Evolutionary conservation across 2,329 filamentous ascomycete genomes (phyloP), one percentile per base, ranked within the genome.

Genomic region (Calonectria leucothoes): DNA sequence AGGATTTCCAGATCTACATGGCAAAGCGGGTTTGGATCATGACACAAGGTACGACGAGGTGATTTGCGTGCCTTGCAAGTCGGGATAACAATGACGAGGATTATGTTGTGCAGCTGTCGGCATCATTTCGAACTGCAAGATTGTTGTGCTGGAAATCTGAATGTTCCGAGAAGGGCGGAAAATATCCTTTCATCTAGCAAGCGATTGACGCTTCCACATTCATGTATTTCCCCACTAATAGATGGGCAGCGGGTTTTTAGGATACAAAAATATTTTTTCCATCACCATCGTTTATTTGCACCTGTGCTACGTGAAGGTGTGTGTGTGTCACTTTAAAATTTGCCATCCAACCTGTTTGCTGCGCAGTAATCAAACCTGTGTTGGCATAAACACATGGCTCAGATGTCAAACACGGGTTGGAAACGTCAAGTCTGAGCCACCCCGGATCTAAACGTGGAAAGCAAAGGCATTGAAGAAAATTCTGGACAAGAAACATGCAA

Each of bases 181-280:
- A 71, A 69, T 66, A 70, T 66, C 57, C 57, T 70, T 49, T 61
- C 66, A 70, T 75, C 55, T 52, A 75, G 68, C 69, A 72, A 74
- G 69, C 70, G 76, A 57, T 72, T 35, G 27, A 66, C 74, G 71
- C 68, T 74, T 63, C 65, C 59, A 69, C 71, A 70, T 76, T 74
- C 74, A 75, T 79, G 52, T 79, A 80, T 72, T 71, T 74, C 76
- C 76, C 72, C 72, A 75, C 70, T 66, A 72, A 71, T 74, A 75
- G 52, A 80, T 77, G 77, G 78, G 78, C 76, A 80, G 77, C 76
- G 79, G 75, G 76, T 61, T 71, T 71, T 68, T 70, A 67, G 55
- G 64, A 71, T 75, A 77, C 61, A 73, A 69, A 52, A 55, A 72
- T 72, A 63, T 65, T 66, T 59, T 49, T 20, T 66, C 31, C 31